A percentile compares a stretch with the other conserved stretches of the same genome.
phyloP scores from a whole-genome alignment of 2,329 filamentous ascomycete species.

The Thielaviopsis euricoi region DNA sequence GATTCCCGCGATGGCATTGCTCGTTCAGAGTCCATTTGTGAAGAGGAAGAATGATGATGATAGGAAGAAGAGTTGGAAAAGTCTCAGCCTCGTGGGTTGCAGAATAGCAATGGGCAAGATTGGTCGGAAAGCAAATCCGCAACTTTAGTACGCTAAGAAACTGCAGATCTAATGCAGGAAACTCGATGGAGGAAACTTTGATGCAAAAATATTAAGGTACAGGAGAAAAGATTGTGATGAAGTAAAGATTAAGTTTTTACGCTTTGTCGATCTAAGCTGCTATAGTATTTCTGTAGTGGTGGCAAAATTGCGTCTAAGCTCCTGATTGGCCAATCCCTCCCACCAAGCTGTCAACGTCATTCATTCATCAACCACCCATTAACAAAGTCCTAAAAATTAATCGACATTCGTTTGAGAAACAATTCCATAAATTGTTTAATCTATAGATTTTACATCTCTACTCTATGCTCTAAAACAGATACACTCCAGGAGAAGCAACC shows the following conservation, averaged over 20 bases:
- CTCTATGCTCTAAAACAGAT: neutral
- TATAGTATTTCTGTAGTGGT: too few species aligned
- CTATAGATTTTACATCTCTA: neutral
- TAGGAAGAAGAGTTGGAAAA: neutral
- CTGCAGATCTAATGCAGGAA: neutral
- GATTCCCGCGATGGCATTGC: constrained; percentile 7
- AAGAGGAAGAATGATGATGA: neutral
- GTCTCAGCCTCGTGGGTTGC: neutral
- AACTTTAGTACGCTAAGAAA: neutral
- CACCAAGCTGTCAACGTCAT: too few species aligned
- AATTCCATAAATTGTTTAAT: neutral
- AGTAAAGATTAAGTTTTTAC: too few species aligned
- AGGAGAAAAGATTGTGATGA: too few species aligned
- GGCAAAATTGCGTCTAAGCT: too few species aligned
- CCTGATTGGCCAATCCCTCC: too few species aligned
- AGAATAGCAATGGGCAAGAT: neutral
- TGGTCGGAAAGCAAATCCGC: neutral
- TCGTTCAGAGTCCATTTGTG: constrained; percentile 3
- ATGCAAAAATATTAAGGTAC: neutral
- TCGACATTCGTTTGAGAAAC: too few species aligned
- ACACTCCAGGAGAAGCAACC: neutral
- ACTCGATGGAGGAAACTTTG: too few species aligned
- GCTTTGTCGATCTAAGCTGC: too few species aligned
- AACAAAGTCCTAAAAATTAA: too few species aligned
- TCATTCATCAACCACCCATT: too few species aligned